Conservation (phyloP, 768 basidiomycete genomes). For the Mycena haematopus region DNA sequence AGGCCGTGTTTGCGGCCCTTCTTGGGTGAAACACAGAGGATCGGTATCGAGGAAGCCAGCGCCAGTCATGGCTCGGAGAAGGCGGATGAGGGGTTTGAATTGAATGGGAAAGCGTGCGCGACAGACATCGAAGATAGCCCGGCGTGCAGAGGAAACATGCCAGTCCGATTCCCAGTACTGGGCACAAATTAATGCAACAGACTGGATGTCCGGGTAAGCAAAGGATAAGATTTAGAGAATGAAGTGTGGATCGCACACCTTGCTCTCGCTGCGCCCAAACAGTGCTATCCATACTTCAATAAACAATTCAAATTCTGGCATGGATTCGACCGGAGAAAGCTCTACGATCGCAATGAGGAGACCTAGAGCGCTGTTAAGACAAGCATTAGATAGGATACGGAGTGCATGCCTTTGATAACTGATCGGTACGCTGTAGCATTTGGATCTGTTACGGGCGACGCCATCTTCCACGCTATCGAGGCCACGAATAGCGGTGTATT, state of each 20-base stretch:
- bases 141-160: conserved; percentile 67
- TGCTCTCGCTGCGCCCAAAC: conserved; percentile 75
- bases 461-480: conserved; percentile 69
- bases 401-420: conserved; percentile 76
- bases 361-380: conserved; percentile 50
- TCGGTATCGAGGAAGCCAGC: conserved; percentile 80
- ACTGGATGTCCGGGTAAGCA: conserved; percentile 33
- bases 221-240: not conserved
- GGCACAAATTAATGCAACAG: conserved; percentile 71
- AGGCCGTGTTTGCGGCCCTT: conserved; percentile 26
- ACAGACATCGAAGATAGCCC: conserved; percentile 83
- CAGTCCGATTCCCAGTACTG: conserved; percentile 89
- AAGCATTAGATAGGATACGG: not conserved
- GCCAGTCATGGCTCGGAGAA: conserved; percentile 80
- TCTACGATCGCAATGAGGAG: conserved; percentile 79
- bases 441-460: conserved; percentile 72
- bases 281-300: conserved; percentile 82
- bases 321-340: conserved; percentile 74
- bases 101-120: conserved; percentile 86
- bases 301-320: conserved; percentile 74
- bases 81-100: conserved; percentile 67
- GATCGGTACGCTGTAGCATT: conserved; percentile 84
- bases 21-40: conserved; percentile 56
- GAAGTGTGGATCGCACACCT: conserved; percentile 9
- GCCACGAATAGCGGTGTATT: conserved; percentile 81